Conservation (phyloP, 2,329 filamentous ascomycete genomes). For the Verticillium albo-atrum region DNA sequence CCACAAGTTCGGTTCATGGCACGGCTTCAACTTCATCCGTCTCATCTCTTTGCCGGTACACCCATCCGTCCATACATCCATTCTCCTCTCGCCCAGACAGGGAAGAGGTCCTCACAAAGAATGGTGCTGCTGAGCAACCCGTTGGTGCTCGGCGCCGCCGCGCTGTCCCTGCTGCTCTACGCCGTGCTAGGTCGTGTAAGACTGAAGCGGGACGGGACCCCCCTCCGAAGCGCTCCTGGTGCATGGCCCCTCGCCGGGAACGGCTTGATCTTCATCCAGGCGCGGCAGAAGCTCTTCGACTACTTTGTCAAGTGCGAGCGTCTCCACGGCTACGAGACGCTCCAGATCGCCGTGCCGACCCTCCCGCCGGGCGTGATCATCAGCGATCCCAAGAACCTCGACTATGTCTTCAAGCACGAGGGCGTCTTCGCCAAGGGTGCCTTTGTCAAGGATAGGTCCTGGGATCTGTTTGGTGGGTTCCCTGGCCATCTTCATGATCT, state of each 20-base stretch:
- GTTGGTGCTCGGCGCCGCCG: not conserved
- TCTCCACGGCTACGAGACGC: conserved; percentile 53
- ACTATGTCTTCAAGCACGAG: conserved; percentile 59
- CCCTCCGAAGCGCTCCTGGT: conserved; percentile 40
- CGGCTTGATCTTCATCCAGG: conserved; percentile 55
- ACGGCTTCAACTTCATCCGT: not conserved
- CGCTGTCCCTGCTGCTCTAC: not conserved
- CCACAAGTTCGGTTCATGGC: not conserved
- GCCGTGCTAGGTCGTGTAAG: not conserved
- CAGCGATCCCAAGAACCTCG: conserved; percentile 56
- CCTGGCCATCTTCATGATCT: not conserved
- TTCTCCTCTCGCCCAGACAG: not conserved
- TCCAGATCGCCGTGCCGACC: conserved; percentile 58
- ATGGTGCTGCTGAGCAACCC: not conserved
- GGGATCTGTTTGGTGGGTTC: conserved; percentile 52
- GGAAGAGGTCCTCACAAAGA: not conserved
- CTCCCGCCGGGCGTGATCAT: conserved; percentile 60
- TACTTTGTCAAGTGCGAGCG: conserved; percentile 60
- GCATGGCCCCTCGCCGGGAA: conserved; percentile 55
- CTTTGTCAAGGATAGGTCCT: conserved; percentile 56
- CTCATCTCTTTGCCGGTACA: not conserved
- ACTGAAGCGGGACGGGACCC: conserved; percentile 20
- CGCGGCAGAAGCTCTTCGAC: conserved; percentile 54
- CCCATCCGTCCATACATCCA: too few species aligned
- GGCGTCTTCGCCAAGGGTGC: conserved; percentile 56